phyloP scores from a whole-genome alignment of 768 basidiomycete species.

The Rhodocollybia butyracea region DNA sequence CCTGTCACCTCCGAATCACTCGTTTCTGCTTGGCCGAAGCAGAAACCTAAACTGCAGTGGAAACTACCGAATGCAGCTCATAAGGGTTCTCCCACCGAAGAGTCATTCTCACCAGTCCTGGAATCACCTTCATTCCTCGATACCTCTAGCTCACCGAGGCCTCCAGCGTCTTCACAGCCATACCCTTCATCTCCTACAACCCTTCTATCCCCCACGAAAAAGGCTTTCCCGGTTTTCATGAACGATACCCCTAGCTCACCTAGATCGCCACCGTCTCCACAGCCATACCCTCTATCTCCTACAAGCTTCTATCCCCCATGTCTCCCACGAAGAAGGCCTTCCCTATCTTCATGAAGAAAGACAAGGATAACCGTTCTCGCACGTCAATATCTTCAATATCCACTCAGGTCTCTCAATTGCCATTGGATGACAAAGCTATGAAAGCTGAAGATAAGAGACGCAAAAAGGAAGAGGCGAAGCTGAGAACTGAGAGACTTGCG shows the following conservation, averaged over 20 bases:
- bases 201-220: slow-evolving; percentile 13
- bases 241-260: neutral
- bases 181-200: neutral
- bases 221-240: too few species aligned
- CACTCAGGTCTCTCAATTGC: slow-evolving; percentile 18
- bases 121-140: neutral
- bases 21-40: slow-evolving; percentile 23
- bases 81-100: slow-evolving; percentile 1
- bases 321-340: slow-evolving; percentile 17
- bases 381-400: slow-evolving; percentile 11
- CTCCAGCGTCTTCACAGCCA: neutral
- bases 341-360: slow-evolving; percentile 21
- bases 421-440: slow-evolving; percentile 37
- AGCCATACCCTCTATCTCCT: slow-evolving; percentile 1
- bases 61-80: neutral
- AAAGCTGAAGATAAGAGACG: slow-evolving; percentile 41
- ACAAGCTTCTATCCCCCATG: slow-evolving; percentile 8
- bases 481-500: slow-evolving; percentile 40
- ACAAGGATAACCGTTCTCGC: slow-evolving; percentile 9
- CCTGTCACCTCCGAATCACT: slow-evolving; percentile 1
- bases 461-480: slow-evolving; percentile 36
- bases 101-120: slow-evolving; percentile 5
- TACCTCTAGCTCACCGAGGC: neutral
- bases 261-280: neutral
- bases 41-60: slow-evolving; percentile 15